Percentiles rank a stretch among this genome's conserved stretches.
These are phyloP conservation scores for Massariosphaeria phaeospora DNA, from an alignment of 495 filamentous ascomycete genomes.

Conservation along the genomic window DNA sequence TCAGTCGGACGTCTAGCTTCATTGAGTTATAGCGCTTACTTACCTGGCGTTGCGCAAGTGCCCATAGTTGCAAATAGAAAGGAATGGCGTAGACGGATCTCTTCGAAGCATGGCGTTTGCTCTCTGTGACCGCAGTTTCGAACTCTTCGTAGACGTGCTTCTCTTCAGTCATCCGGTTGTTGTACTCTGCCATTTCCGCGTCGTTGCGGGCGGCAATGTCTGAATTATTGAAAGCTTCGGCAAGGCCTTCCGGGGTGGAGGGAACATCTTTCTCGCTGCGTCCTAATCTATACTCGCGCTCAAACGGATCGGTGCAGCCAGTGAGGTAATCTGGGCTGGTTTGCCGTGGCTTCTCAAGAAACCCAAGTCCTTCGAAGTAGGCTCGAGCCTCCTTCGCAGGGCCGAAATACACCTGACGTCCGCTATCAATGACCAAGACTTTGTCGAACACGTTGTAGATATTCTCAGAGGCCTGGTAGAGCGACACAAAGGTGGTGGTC, in stretches of 20 bases:
- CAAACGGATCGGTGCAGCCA: slow-evolving; percentile 75
- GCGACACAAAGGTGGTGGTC: slow-evolving; percentile 70
- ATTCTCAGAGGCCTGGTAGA: slow-evolving; percentile 79
- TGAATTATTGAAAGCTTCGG: slow-evolving; percentile 64
- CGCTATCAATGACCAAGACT: slow-evolving; percentile 74
- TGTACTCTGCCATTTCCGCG: slow-evolving; percentile 65
- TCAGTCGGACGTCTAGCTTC: too few relatives aligned
- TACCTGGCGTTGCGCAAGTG: slow-evolving; percentile 77
- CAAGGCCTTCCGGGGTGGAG: slow-evolving; percentile 58
- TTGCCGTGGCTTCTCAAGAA: slow-evolving; percentile 69
- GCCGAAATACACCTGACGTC: slow-evolving; percentile 77
- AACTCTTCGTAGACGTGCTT: slow-evolving; percentile 69
- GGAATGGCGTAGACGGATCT: slow-evolving; percentile 76
- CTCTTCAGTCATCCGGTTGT: slow-evolving; percentile 53
- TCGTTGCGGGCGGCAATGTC: slow-evolving; percentile 51
- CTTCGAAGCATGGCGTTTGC: slow-evolving; percentile 66
- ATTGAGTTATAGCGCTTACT: too few relatives aligned
- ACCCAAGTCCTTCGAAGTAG: slow-evolving; percentile 82
- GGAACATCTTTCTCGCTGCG: slow-evolving; percentile 59
- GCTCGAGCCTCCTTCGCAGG: slow-evolving; percentile 60
- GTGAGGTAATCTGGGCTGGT: slow-evolving; percentile 86
- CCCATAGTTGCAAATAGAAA: slow-evolving; percentile 74
- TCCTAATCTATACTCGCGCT: slow-evolving; percentile 69
- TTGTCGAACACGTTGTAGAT: slow-evolving; percentile 88
- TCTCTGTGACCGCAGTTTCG: slow-evolving; percentile 65